Conservation (phyloP, 2,329 filamentous ascomycete genomes). For the Xylariaceae sp. region DNA sequence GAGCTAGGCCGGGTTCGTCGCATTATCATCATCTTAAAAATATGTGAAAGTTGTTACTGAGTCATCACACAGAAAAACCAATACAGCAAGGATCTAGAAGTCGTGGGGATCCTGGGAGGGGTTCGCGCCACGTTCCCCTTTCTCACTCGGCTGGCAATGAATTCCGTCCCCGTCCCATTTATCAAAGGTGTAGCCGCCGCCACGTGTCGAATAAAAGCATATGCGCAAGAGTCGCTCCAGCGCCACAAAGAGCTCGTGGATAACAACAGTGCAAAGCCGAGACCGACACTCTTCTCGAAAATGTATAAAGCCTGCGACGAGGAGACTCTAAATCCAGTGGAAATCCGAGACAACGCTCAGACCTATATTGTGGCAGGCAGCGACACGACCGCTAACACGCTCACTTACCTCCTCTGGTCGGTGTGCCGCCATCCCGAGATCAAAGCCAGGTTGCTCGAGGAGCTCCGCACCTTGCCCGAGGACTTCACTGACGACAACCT, state of each 20-base stretch:
- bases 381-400: slow-evolving; percentile 53
- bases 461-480: slow-evolving; percentile 23
- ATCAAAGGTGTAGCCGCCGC: slow-evolving; percentile 18
- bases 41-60: background rate
- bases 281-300: slow-evolving; percentile 42
- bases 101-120: slow-evolving; percentile 21
- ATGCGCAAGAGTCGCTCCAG: slow-evolving; percentile 32
- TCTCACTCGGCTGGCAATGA: slow-evolving; percentile 26
- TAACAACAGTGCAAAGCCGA: slow-evolving; percentile 22
- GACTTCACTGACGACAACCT: slow-evolving; percentile 37
- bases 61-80: slow-evolving; percentile 41
- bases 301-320: slow-evolving; percentile 40
- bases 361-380: slow-evolving; percentile 54
- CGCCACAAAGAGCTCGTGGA: slow-evolving; percentile 22
- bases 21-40: background rate
- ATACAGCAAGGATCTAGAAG: slow-evolving; percentile 45
- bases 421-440: slow-evolving; percentile 38
- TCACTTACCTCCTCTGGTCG: slow-evolving; percentile 51
- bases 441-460: slow-evolving; percentile 27
- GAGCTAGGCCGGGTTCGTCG: slow-evolving; percentile 49
- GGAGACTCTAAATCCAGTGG: slow-evolving; percentile 21
- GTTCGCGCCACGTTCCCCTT: slow-evolving; percentile 36
- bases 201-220: slow-evolving; percentile 26
- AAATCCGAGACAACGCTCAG: slow-evolving; percentile 21
- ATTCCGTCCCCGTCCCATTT: slow-evolving; percentile 34